Percentiles rank a stretch among this genome's conserved stretches.
Evolutionary conservation across 371 early-diverging fungal species (phyloP).

Genomic region (Mortierella sp.): DNA sequence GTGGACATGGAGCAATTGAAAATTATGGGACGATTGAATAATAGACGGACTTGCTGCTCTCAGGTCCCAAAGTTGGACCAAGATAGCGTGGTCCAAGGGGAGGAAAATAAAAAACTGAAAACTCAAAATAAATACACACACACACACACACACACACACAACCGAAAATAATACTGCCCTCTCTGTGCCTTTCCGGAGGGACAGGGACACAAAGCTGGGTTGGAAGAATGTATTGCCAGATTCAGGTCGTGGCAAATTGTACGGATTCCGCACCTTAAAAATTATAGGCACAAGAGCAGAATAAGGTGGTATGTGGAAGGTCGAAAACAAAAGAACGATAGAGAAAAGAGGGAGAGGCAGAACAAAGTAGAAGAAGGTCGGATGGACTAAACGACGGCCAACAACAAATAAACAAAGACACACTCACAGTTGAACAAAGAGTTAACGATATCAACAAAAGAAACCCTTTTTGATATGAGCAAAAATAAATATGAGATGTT

Average conservation of each 20-base stretch:
- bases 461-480: constrained; percentile 8
- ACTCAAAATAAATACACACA: not conserved
- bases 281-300: not conserved
- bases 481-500: not conserved
- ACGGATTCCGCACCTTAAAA: not conserved
- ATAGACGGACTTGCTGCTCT: not conserved
- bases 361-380: too few relatives aligned
- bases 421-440: not conserved
- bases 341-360: too few relatives aligned
- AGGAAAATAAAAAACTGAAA: not conserved
- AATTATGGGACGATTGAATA: not conserved
- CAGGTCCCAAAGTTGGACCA: not conserved
- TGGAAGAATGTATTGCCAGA: constrained; percentile 10
- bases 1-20: not conserved
- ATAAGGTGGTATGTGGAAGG: not conserved
- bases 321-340: not conserved
- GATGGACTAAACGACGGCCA: too few relatives aligned
- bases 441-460: not conserved
- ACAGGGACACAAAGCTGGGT: not conserved
- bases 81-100: constrained; percentile 7
- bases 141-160: constrained; percentile 1
- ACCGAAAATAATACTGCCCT: not conserved
- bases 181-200: not conserved
- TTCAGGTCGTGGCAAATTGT: not conserved
- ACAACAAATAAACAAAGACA: not conserved